Evolutionary conservation across 768 basidiomycete species (phyloP), one percentile per base, ranked within the genome.

Genomic region (Austroboletus eburneus): DNA sequence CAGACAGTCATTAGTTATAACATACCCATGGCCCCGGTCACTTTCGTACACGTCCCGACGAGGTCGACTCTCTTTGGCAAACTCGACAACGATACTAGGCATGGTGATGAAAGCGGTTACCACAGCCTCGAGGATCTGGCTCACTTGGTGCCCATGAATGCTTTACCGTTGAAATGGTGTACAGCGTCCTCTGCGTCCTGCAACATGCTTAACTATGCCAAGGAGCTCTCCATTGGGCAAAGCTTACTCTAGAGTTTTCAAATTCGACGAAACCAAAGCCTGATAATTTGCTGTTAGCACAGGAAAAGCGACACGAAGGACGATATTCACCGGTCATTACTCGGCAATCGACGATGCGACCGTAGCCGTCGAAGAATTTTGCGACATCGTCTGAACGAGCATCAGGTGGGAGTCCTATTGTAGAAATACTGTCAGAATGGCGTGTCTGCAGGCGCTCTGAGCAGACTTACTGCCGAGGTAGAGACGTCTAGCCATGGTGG

Each of bases 201-300:
- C 14, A 51, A 36, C 45, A 49, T 49, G 36, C 5, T 58, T 50
- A 52, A 41, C n/a, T 9, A 34, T 20, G 17, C 24, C n/a, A 59
- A 43, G 40, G 30, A 37, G 22, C n/a, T n/a, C n/a, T 4, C 29
- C 40, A 24, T 22, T 9, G 22, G 29, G 39, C 17, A 45, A 24
- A 41, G 39, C 30, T 21, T 34, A 81, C 92, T 71, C 87, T 83
- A 17, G 85, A 66, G 58, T 74, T 87, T 65, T 95, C 95, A 61
- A 96, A 98, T 68, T 98, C 95, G 56, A 97, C 83, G 65, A 99
- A 99, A 46, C 93, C 96, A 59, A 96, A 99, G 10, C 91, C 91
- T 91, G 50, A 34, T 27, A 34, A 3, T 39, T 51, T 46, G 47
- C 40, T 54, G 54, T 68, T 48, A 64, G 54, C 17, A 7, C 17